phyloP scores from a whole-genome alignment of 441 rosid species.

The Gossypium gossypioides region DNA sequence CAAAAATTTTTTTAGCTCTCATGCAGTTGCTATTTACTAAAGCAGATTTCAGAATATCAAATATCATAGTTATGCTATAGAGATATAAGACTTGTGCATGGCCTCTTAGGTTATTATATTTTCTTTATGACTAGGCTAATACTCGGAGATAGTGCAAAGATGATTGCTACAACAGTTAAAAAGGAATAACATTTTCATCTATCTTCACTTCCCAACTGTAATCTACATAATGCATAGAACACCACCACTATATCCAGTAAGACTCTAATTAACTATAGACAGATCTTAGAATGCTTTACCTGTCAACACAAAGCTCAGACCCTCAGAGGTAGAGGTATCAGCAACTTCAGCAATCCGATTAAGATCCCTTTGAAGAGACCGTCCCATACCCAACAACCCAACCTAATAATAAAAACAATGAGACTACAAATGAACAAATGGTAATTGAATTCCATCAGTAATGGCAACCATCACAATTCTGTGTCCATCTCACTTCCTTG shows the following conservation, averaged over 20 bases:
- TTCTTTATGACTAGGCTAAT: neutral
- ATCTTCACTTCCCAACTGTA: neutral
- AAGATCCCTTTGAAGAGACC: conserved; percentile 69
- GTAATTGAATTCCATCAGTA: neutral
- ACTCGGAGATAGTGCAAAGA: neutral
- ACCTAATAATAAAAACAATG: conserved; percentile 34
- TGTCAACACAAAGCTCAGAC: conserved; percentile 66
- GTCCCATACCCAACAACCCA: conserved; percentile 75
- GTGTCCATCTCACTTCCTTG: neutral
- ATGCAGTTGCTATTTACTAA: neutral
- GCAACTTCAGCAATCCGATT: conserved; percentile 70
- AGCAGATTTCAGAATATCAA: neutral
- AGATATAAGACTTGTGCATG: neutral
- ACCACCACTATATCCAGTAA: neutral
- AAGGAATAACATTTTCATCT: neutral
- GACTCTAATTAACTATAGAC: neutral
- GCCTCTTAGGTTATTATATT: neutral
- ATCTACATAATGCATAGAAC: neutral
- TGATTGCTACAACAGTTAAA: neutral
- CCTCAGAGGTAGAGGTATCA: conserved; percentile 75
- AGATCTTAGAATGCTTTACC: conserved; percentile 34
- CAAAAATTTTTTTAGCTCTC: neutral
- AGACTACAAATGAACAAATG: neutral
- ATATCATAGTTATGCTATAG: neutral
- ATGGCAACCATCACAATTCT: neutral